Conservation (phyloP, 768 basidiomycete genomes). For the Termitomyces eurrhizus region DNA sequence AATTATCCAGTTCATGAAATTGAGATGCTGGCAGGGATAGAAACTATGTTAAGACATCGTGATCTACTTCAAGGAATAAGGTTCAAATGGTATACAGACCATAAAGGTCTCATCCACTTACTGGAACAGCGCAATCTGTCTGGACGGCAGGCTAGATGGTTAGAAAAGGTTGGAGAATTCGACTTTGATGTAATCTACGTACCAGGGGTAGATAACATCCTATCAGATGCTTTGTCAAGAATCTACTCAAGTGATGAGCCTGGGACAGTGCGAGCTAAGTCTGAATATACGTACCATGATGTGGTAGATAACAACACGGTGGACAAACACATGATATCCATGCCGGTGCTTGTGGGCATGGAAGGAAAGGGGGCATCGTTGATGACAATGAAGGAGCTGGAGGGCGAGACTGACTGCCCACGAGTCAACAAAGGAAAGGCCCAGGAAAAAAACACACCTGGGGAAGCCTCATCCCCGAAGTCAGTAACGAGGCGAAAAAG, state of each 20-base stretch:
- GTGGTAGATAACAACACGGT: background rate
- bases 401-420: no score
- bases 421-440: no score
- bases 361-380: background rate
- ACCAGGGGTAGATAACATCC: background rate
- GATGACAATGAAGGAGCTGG: no score
- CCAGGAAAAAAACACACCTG: no score
- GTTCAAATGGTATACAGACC: background rate
- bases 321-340: no score
- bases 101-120: background rate
- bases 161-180: background rate
- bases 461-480: no score
- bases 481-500: no score
- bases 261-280: background rate
- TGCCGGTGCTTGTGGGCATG: no score
- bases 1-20: no score
- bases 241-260: background rate
- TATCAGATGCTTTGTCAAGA: background rate
- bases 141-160: background rate
- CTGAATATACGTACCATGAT: background rate
- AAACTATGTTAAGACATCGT: background rate
- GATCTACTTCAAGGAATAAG: background rate
- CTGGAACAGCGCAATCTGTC: background rate
- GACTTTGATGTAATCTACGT: background rate
- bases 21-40: background rate